These are phyloP conservation scores for Coemansia sp. DNA, from an alignment of 192 early-diverging fungal species.

Conservation along the genomic window DNA sequence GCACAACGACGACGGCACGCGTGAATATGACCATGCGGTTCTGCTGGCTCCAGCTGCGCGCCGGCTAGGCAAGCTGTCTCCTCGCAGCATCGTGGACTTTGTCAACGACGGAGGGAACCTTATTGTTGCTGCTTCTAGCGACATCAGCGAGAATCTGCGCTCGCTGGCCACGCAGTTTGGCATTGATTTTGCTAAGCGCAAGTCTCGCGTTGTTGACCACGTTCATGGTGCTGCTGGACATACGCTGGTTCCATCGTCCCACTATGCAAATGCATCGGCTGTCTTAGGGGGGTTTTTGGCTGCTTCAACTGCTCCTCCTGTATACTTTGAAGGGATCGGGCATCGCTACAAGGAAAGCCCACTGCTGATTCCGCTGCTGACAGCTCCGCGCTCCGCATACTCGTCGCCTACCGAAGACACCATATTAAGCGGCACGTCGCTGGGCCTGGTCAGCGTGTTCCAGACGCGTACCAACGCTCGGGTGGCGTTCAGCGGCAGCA, in stretches of 20 bases:
- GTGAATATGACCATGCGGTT: conserved; percentile 76
- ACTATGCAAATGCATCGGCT: conserved; percentile 41
- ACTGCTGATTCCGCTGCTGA: conserved; percentile 62
- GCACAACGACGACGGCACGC: conserved; percentile 56
- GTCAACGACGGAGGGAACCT: conserved; percentile 91
- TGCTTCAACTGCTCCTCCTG: conserved; percentile 4
- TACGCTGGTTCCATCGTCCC: conserved; percentile 56
- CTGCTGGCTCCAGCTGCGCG: conserved; percentile 75
- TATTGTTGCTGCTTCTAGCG: conserved; percentile 65
- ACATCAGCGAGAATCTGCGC: conserved; percentile 65
- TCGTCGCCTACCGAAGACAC: conserved; percentile 26
- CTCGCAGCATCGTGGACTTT: conserved; percentile 73
- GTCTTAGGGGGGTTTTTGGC: conserved; percentile 14
- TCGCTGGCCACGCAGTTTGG: conserved; percentile 90
- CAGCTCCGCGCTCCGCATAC: conserved; percentile 62
- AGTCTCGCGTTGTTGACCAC: conserved; percentile 72
- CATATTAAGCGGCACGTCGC: conserved; percentile 56
- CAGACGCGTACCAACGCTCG: conserved; percentile 90
- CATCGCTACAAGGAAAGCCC: conserved; percentile 70
- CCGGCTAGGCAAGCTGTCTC: conserved; percentile 56
- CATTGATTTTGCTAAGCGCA: conserved; percentile 75
- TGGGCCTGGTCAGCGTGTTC: conserved; percentile 77
- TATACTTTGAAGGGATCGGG: conserved; percentile 75
- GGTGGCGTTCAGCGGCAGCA: conserved; percentile 77
- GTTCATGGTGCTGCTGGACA: conserved; percentile 50